phyloP scores from a whole-genome alignment of 2,329 filamentous ascomycete species.

The Nemania diffusa region DNA sequence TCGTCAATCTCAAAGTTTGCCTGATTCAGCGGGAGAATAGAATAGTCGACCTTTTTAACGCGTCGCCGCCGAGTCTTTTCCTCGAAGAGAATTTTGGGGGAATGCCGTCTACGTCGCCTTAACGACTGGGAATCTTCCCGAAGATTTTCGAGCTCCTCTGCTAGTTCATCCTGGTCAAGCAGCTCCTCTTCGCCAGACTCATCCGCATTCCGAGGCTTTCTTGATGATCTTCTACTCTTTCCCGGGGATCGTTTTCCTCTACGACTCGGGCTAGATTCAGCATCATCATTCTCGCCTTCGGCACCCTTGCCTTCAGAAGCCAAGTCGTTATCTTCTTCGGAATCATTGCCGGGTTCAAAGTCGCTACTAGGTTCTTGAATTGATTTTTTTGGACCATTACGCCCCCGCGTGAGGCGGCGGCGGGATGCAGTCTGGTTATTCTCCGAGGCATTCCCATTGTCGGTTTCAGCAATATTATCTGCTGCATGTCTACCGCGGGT shows the following conservation, averaged over 20 bases:
- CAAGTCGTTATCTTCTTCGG: constrained; percentile 63
- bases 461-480: constrained; percentile 36
- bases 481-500: constrained; percentile 51
- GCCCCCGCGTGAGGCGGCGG: constrained; percentile 60
- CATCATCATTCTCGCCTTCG: constrained; percentile 54
- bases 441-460: constrained; percentile 39
- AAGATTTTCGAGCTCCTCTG: constrained; percentile 73
- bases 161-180: constrained; percentile 71
- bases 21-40: constrained; percentile 80
- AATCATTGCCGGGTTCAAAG: constrained; percentile 70
- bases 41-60: constrained; percentile 82
- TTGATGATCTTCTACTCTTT: constrained; percentile 55
- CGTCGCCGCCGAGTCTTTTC: constrained; percentile 61
- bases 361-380: constrained; percentile 68
- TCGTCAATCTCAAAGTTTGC: constrained; percentile 79
- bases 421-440: constrained; percentile 49
- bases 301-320: constrained; percentile 47
- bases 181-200: constrained; percentile 68
- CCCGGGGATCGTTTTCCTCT: constrained; percentile 56
- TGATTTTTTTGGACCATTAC: constrained; percentile 57
- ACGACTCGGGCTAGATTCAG: constrained; percentile 62
- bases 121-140: constrained; percentile 64
- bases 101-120: constrained; percentile 58
- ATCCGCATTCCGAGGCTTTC: constrained; percentile 58
- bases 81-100: constrained; percentile 70